Evolutionary conservation across 2,329 filamentous ascomycete species (phyloP).

Genomic region (Exophiala dermatitidis): DNA sequence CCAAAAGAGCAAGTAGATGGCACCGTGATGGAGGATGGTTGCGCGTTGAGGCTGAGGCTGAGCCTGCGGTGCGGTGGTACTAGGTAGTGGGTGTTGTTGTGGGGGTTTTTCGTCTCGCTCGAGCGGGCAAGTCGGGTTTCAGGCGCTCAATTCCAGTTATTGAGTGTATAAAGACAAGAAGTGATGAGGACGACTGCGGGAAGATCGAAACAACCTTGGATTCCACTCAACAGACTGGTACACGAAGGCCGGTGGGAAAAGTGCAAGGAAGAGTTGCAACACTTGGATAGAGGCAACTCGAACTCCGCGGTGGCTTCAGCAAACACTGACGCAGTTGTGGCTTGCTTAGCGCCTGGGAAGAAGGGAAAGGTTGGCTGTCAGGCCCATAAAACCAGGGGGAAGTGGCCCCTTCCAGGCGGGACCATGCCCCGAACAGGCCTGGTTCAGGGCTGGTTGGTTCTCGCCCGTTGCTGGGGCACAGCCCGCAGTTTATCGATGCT

Average conservation of each 20-base stretch:
- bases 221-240: not conserved
- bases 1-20: too few species aligned
- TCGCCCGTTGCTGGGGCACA: constrained; percentile 12
- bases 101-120: not conserved
- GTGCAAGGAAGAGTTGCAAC: not conserved
- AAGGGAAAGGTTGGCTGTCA: constrained; percentile 14
- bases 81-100: too few species aligned
- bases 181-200: not conserved
- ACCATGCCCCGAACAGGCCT: not conserved
- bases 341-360: constrained; percentile 13
- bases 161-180: not conserved
- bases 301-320: constrained; percentile 4
- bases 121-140: not conserved
- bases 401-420: not conserved
- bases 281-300: not conserved
- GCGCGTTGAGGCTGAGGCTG: too few species aligned
- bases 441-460: not conserved
- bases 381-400: constrained; percentile 6
- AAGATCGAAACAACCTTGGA: not conserved
- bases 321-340: constrained; percentile 23
- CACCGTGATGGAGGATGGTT: too few species aligned
- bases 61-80: too few species aligned
- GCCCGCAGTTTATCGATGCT: constrained; percentile 16
- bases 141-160: not conserved
- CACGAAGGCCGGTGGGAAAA: not conserved